These are phyloP conservation scores for Pythium aristosporum DNA, from an alignment of 352 stramenopile species.

Conservation along the genomic window DNA sequence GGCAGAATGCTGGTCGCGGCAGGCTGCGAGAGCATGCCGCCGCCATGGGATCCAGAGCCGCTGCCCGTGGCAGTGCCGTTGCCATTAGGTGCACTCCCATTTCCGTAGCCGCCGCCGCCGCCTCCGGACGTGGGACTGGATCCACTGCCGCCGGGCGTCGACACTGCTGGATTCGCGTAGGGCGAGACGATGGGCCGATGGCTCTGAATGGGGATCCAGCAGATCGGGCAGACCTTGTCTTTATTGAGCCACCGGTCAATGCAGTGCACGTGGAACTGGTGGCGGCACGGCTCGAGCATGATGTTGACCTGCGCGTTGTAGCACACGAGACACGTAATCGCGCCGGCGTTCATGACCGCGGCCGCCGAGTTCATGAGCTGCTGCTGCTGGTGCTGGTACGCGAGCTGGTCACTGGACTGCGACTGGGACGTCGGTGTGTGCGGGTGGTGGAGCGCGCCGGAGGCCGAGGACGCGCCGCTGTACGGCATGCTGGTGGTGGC, in stretches of 20 bases:
- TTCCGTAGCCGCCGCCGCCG: background rate
- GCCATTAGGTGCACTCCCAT: conserved; percentile 6
- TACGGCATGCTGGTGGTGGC: conserved; percentile 26
- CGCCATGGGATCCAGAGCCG: conserved; percentile 2
- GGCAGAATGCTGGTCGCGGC: conserved; percentile 29
- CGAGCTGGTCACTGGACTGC: background rate
- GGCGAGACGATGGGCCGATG: conserved; percentile 45
- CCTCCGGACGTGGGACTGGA: background rate
- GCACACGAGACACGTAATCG: conserved; percentile 46
- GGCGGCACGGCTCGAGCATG: conserved; percentile 62
- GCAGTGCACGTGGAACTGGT: conserved; percentile 79
- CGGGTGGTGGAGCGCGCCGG: conserved; percentile 2
- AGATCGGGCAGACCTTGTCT: conserved; percentile 75
- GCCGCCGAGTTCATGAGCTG: conserved; percentile 13
- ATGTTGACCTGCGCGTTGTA: conserved; percentile 52
- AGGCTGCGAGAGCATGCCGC: conserved; percentile 23
- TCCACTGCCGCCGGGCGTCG: background rate
- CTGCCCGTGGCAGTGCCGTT: background rate
- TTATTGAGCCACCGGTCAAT: conserved; percentile 73
- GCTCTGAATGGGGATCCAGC: conserved; percentile 68
- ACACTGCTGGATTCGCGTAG: conserved; percentile 17
- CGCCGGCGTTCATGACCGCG: conserved; percentile 25
- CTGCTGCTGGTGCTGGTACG: conserved; percentile 22
- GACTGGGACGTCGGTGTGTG: background rate
- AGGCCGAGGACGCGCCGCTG: conserved; percentile 4